Conservation (phyloP, 495 filamentous ascomycete genomes). For the Astrothelium subdiscretum region DNA sequence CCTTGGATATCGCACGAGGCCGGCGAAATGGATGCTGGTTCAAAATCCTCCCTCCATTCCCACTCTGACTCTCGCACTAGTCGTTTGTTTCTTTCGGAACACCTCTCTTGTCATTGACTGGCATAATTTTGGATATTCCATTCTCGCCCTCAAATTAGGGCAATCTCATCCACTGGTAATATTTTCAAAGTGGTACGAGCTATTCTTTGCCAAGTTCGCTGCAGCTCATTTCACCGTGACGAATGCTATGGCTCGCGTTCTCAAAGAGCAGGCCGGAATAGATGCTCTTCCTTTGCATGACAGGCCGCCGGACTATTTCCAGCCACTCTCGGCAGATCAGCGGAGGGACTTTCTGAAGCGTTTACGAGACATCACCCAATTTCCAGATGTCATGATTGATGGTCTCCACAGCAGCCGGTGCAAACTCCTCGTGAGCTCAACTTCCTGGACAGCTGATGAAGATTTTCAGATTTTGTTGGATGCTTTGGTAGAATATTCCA, state of each 20-base stretch:
- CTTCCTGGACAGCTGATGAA: conserved; percentile 94
- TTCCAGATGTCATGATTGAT: conserved; percentile 18
- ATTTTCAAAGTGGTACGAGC: conserved; percentile 67
- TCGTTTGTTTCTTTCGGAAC: conserved; percentile 66
- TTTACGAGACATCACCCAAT: conserved; percentile 45
- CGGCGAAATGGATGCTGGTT: conserved; percentile 71
- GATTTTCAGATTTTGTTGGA: conserved; percentile 87
- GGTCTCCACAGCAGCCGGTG: conserved; percentile 3
- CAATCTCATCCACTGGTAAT: conserved; percentile 60
- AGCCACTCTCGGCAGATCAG: conserved; percentile 45
- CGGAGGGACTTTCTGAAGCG: conserved; percentile 47
- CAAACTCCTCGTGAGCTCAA: conserved; percentile 73
- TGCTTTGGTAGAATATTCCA: conserved; percentile 62
- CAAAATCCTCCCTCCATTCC: conserved; percentile 95
- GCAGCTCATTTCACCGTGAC: conserved; percentile 77
- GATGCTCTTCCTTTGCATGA: conserved; percentile 63
- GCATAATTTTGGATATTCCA: conserved; percentile 99
- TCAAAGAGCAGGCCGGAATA: conserved; percentile 52
- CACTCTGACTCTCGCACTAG: conserved; percentile 60
- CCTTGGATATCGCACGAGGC: conserved; percentile 59
- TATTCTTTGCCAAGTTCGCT: conserved; percentile 52
- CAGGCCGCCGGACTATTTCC: conserved; percentile 71
- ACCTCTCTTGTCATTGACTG: conserved; percentile 85
- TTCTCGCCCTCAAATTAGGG: conserved; percentile 60
- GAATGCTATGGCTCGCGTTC: conserved; percentile 66